Evolutionary conservation across 1,284 basidiomycete genomes (phyloP), one percentile per base, ranked within the genome.

Genomic region (Ganoderma multipileum): DNA sequence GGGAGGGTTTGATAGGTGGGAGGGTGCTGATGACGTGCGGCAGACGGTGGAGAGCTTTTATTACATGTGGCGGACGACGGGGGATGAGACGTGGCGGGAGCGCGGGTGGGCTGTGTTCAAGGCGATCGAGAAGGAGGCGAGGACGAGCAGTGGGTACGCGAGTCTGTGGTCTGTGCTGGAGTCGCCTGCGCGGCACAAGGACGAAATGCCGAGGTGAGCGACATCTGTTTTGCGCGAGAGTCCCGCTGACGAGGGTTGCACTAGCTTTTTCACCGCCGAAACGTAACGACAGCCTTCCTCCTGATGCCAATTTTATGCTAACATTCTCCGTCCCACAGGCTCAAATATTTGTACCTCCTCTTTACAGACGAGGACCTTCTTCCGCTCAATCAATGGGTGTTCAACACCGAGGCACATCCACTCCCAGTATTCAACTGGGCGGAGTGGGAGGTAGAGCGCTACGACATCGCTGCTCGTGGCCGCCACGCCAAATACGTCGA

Each of bases 351-450:
- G 30, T 91, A 90, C 74, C 82, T 92, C 23, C 79, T 90, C 69
- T 91, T 90, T 77, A 79, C 78, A 50, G 85, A 89, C 58, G 83
- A 86, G 44, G 88, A 89, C 61, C 78, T 85, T 1, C 71, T 94
- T 62, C 89, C 91, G 12, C 79, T 95, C 57, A 88, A 92, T 71
- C 79, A 86, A 71, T 95, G 91, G 88, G 92, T 95, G 39, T 91
- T 96, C 78, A 96, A 95, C 77, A 96, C 95, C 3, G 95, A 95
- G 79, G 93, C 92, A 5, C 93, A 95, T 75, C 89, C 92, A 1
- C 80, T 95, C 9, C 93, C 92, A 5, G 82, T 92, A n/a, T 93
- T 94, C 74, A 77, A 85, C 64, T 93, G 90, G 91, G 86, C 84
- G 3, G 71, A 74, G 11, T 77, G 75, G 78, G 80, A 81, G 73